Conservation (phyloP, 2,329 filamentous ascomycete species). For the Ramularia endophylla region DNA sequence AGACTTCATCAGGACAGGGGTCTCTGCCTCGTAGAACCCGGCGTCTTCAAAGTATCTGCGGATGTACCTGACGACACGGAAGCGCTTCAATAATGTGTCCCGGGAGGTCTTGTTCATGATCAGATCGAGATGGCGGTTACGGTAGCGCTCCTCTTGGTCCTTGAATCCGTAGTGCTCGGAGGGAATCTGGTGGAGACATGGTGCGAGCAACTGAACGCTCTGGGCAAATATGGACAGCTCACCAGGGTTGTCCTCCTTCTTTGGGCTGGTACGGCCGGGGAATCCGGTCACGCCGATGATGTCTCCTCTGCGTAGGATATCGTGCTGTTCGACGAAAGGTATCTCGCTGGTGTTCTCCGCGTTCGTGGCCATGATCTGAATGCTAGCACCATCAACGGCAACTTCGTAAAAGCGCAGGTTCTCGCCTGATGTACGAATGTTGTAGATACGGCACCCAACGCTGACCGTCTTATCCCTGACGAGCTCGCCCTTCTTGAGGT, state of each 20-base stretch:
- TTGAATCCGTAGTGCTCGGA: conserved; percentile 92
- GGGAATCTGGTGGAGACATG: conserved; percentile 85
- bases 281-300: conserved; percentile 84
- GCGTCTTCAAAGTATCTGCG: conserved; percentile 76
- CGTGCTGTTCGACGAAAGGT: conserved; percentile 81
- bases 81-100: conserved; percentile 75
- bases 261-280: conserved; percentile 79
- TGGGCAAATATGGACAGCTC: conserved; percentile 91
- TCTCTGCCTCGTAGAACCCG: conserved; percentile 93
- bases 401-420: conserved; percentile 93
- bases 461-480: conserved; percentile 68
- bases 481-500: conserved; percentile 83
- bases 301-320: conserved; percentile 83
- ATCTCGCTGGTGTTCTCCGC: conserved; percentile 66
- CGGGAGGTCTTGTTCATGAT: conserved; percentile 92
- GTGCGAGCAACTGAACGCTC: conserved; percentile 78
- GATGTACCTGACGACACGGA: conserved; percentile 84
- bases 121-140: conserved; percentile 89
- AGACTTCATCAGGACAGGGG: conserved; percentile 94
- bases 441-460: conserved; percentile 82
- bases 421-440: conserved; percentile 71
- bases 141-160: conserved; percentile 87
- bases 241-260: conserved; percentile 64
- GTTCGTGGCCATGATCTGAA: conserved; percentile 90
- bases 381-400: conserved; percentile 64